phyloP scores from a whole-genome alignment of 805 yeast genomes.

The Candida schatavii region DNA sequence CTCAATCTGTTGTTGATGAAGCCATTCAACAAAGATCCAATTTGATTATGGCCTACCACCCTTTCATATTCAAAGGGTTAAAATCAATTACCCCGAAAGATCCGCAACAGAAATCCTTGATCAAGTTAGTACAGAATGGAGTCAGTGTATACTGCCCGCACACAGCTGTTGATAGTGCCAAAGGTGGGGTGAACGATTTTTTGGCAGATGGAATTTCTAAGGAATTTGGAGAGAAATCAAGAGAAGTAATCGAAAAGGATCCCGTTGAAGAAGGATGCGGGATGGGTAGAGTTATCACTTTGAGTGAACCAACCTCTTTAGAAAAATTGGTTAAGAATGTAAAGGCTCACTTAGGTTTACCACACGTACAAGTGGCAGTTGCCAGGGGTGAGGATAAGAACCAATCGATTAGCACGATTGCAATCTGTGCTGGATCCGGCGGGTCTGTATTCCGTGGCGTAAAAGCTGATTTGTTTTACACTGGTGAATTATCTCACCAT shows the following conservation, averaged over 20 bases:
- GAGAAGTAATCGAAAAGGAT: constrained; percentile 45
- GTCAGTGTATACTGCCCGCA: constrained; percentile 93
- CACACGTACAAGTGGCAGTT: constrained; percentile 60
- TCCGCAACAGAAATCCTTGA: constrained; percentile 78
- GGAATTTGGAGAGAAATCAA: constrained; percentile 21
- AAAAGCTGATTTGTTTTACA: constrained; percentile 67
- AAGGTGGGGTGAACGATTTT: constrained; percentile 95
- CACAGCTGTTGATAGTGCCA: constrained; percentile 91
- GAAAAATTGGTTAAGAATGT: constrained; percentile 45
- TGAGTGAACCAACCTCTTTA: constrained; percentile 44
- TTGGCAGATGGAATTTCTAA: constrained; percentile 56
- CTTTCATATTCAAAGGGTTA: constrained; percentile 88
- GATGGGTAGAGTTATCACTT: constrained; percentile 70
- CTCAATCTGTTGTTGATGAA: constrained; percentile 79
- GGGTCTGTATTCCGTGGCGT: constrained; percentile 66
- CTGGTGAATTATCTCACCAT: constrained; percentile 96
- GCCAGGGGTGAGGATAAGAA: constrained; percentile 22
- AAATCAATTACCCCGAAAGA: constrained; percentile 61
- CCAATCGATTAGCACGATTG: constrained; percentile 51
- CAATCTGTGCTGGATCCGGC: constrained; percentile 96
- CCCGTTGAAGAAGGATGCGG: constrained; percentile 57
- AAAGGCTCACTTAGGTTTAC: constrained; percentile 52
- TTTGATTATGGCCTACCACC: constrained; percentile 81
- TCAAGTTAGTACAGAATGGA: constrained; percentile 70
- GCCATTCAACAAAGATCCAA: constrained; percentile 58